phyloP scores from a whole-genome alignment of 352 stramenopile species.

The Globisporangium megalacanthum region DNA sequence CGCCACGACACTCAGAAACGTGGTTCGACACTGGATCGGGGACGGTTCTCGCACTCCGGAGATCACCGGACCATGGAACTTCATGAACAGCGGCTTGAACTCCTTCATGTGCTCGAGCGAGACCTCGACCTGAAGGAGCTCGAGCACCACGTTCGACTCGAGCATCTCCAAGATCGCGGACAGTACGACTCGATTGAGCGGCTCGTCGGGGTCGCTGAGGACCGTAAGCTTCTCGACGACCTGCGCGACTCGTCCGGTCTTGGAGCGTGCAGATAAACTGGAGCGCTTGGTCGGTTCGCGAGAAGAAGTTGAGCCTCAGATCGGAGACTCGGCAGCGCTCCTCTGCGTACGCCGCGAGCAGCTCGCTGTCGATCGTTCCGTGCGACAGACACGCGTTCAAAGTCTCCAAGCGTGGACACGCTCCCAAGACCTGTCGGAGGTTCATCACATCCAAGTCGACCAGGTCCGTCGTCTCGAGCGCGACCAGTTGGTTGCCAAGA shows the following conservation, averaged over 20 bases:
- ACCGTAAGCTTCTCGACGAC: background rate
- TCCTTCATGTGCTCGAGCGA: background rate
- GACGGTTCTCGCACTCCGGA: background rate
- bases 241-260: background rate
- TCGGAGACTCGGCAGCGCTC: background rate
- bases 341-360: background rate
- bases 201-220: background rate
- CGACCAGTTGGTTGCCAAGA: background rate
- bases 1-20: background rate
- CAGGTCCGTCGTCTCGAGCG: background rate
- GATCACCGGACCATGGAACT: background rate
- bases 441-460: background rate
- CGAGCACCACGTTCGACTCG: background rate
- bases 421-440: background rate
- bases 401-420: background rate
- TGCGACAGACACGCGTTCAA: background rate
- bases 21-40: background rate
- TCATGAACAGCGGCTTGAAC: constrained; percentile 3
- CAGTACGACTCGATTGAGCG: background rate
- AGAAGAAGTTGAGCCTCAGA: background rate
- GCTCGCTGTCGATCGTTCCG: background rate
- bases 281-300: background rate
- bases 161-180: background rate
- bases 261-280: background rate
- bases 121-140: background rate